Evolutionary conservation across 2,329 filamentous ascomycete species (phyloP).

Genomic region (Byssochlamys sp.): DNA sequence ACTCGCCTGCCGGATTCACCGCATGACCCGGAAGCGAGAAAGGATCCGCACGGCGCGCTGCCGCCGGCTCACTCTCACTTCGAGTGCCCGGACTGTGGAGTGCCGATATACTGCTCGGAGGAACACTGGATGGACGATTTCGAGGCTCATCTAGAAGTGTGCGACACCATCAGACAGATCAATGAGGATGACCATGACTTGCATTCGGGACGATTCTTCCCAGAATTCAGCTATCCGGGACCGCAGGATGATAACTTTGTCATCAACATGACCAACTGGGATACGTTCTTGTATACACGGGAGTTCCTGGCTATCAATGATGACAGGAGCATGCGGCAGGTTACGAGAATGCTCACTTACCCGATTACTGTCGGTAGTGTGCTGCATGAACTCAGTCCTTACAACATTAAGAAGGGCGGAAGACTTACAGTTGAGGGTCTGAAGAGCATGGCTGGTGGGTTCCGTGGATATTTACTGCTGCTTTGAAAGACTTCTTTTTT

Average conservation of each 20-base stretch:
- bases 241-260: slow-evolving; percentile 83
- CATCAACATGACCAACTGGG: slow-evolving; percentile 98
- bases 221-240: slow-evolving; percentile 84
- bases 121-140: slow-evolving; percentile 95
- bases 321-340: slow-evolving; percentile 82
- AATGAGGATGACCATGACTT: slow-evolving; percentile 98
- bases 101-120: slow-evolving; percentile 87
- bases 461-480: slow-evolving; percentile 1
- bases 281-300: slow-evolving; percentile 87
- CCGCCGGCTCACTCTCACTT: slow-evolving; percentile 78
- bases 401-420: slow-evolving; percentile 64
- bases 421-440: slow-evolving; percentile 78
- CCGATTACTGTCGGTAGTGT: slow-evolving; percentile 85
- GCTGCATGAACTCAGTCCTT: slow-evolving; percentile 87
- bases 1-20: slow-evolving; percentile 59
- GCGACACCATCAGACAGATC: slow-evolving; percentile 80
- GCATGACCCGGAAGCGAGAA: slow-evolving; percentile 53
- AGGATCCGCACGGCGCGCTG: slow-evolving; percentile 35
- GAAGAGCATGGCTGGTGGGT: slow-evolving; percentile 82
- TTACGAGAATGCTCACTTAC: slow-evolving; percentile 85
- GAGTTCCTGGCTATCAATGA: slow-evolving; percentile 86
- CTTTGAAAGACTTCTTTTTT: slow-evolving; percentile 7
- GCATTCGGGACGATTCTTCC: slow-evolving; percentile 79
- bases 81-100: slow-evolving; percentile 90
- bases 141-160: slow-evolving; percentile 82